Evolutionary conservation across 2,329 filamentous ascomycete genomes (phyloP).

Genomic region (Bretziella fagacearum): DNA sequence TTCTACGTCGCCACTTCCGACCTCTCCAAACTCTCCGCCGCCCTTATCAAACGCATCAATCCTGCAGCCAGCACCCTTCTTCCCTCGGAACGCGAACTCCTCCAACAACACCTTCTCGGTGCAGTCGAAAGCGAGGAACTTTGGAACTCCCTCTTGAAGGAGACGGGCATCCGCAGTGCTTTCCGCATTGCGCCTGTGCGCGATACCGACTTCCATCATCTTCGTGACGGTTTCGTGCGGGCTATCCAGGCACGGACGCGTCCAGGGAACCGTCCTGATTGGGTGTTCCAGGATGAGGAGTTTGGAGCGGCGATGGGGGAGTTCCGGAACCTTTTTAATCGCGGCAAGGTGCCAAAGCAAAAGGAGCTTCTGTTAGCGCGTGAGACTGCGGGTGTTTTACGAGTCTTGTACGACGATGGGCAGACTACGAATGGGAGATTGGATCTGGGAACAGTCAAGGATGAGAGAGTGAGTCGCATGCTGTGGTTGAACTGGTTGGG

Average conservation of each 20-base stretch:
- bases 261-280: constrained; percentile 26
- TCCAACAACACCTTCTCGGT: constrained; percentile 55
- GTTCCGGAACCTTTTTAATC: constrained; percentile 70
- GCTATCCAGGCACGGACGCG: constrained; percentile 61
- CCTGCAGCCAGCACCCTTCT: constrained; percentile 68
- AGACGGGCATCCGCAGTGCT: constrained; percentile 53
- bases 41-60: constrained; percentile 60
- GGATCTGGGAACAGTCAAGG: constrained; percentile 51
- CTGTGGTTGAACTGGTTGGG: constrained; percentile 85
- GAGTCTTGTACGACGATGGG: constrained; percentile 48
- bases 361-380: constrained; percentile 60
- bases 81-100: constrained; percentile 57
- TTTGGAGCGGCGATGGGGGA: constrained; percentile 60
- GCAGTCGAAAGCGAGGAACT: constrained; percentile 49
- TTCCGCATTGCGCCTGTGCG: constrained; percentile 79
- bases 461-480: constrained; percentile 64
- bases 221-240: constrained; percentile 80
- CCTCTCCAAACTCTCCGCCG: constrained; percentile 61
- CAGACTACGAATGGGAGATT: constrained; percentile 27
- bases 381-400: constrained; percentile 46
- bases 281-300: constrained; percentile 46
- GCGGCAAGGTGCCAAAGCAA: constrained; percentile 63
- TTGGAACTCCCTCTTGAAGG: constrained; percentile 55
- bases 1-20: constrained; percentile 78
- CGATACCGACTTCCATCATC: constrained; percentile 84